These are phyloP conservation scores for Croton laevigatus DNA, from an alignment of 441 rosid genomes.

Conservation along the genomic window DNA sequence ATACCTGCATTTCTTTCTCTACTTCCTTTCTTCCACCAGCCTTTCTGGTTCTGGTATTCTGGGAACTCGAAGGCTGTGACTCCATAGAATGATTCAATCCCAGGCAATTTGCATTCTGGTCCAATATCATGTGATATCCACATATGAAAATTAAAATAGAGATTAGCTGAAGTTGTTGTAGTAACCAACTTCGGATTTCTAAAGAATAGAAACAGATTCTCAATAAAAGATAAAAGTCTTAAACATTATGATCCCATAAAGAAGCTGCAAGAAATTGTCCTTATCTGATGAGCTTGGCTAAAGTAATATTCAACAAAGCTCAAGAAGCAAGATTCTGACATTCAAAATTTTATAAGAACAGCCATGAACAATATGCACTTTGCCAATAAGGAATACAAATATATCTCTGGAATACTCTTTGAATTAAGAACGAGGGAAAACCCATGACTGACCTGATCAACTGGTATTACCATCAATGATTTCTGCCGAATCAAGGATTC, in stretches of 20 bases:
- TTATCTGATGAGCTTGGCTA: not conserved
- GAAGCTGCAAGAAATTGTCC: not conserved
- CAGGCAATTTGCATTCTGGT: slow-evolving; percentile 63
- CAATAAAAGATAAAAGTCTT: not conserved
- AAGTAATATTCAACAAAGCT: not conserved
- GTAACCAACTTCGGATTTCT: not conserved
- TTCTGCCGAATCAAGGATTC: slow-evolving; percentile 95
- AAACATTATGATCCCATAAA: not conserved
- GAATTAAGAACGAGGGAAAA: not conserved
- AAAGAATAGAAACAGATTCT: not conserved
- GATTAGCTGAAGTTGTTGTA: slow-evolving; percentile 10
- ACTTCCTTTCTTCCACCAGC: slow-evolving; percentile 92
- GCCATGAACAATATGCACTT: not conserved
- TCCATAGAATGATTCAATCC: slow-evolving; percentile 58
- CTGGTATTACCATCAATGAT: slow-evolving; percentile 92
- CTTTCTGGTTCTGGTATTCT: slow-evolving; percentile 79
- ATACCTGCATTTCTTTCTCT: slow-evolving; percentile 90
- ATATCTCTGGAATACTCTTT: not conserved
- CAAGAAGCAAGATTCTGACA: not conserved
- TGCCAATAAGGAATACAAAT: not conserved
- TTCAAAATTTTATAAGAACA: not conserved
- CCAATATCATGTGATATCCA: slow-evolving; percentile 22
- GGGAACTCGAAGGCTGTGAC: slow-evolving; percentile 61
- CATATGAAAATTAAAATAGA: slow-evolving; percentile 10
- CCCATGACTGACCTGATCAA: slow-evolving; percentile 60